Percentiles rank a stretch among this genome's conserved stretches.
Evolutionary conservation across 31 red algal species (phyloP).

Genomic region (Odonthalia washingtoniensis): DNA sequence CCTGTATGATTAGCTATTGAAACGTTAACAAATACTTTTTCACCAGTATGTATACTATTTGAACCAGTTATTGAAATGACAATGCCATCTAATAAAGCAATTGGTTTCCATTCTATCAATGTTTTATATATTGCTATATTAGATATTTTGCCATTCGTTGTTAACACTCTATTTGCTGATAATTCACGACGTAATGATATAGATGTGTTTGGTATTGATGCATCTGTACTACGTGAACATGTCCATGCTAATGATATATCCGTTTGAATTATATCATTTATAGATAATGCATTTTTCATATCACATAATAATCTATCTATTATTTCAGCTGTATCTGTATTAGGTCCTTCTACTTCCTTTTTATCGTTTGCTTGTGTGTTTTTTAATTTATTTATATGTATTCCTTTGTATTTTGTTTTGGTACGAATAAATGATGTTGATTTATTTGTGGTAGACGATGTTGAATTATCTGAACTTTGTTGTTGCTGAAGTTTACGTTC

Average conservation of each 20-base stretch:
- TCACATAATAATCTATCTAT: no score
- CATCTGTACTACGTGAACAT: slow-evolving; percentile 38
- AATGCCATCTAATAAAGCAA: slow-evolving; percentile 41
- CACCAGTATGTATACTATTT: slow-evolving; percentile 16
- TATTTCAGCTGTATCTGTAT: no score
- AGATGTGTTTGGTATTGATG: neutral
- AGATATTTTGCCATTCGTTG: slow-evolving; percentile 61
- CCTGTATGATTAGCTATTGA: slow-evolving; percentile 61
- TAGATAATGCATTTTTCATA: no score
- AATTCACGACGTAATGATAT: slow-evolving; percentile 41
- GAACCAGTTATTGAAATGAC: slow-evolving; percentile 52
- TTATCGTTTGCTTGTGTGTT: no score
- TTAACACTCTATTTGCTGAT: slow-evolving; percentile 61
- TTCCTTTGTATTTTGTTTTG: neutral
- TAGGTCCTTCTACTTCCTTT: no score
- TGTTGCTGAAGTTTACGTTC: no score
- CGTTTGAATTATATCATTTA: slow-evolving; percentile 40
- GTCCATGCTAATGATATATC: slow-evolving; percentile 71
- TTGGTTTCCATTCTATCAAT: slow-evolving; percentile 56
- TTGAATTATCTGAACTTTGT: neutral
- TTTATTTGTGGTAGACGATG: neutral
- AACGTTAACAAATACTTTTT: slow-evolving; percentile 37
- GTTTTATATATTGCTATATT: slow-evolving; percentile 59
- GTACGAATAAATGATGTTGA: neutral
- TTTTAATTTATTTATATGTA: no score